Evolutionary conservation across 2,329 filamentous ascomycete species (phyloP), one percentile per base, ranked within the genome.

Genomic region (Cryphonectria parasitica): DNA sequence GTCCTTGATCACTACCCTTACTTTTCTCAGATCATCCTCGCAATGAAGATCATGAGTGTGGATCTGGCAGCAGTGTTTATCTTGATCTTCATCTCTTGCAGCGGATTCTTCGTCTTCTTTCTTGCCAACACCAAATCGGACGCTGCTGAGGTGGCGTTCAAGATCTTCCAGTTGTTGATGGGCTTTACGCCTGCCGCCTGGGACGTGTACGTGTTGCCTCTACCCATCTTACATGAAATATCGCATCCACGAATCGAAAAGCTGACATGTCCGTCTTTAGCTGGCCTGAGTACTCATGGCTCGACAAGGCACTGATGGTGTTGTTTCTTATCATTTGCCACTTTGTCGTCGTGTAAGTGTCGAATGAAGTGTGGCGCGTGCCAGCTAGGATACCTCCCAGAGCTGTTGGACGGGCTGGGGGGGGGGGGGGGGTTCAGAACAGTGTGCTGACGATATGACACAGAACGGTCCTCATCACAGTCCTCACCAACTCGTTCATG

Each of bases 401-500:
- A 5, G 2, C 11, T 28, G n/a, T n/a, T 6, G 54, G 22, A 28
- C 17, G 15, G 39, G 3, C n/a, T n/a, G n/a, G n/a, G n/a, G n/a
- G n/a, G n/a, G n/a, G n/a, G n/a, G n/a, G 41, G 39, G 10, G n/a
- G 8, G 4, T 22, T 3, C 7, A 19, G n/a, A 28, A 31, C 25
- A 54, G 10, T 65, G 22, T 36, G 28, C 66, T 68, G n/a, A 68
- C n/a, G 4, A 17, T 15, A 25, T 22, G 45, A 28, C 10, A 43
- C 68, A 89, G 87, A 66, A 97, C 95, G 0, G 97, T 98, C 67
- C 84, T 98, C 45, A 95, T 98, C 75, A 97, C 95, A 0, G 95
- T 98, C n/a, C 81, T 98, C 73, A 97, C 95, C 6, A 98, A 98
- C 78, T 97, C 93, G 0, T 98, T 98, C 83, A 97, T 97, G 92